These are phyloP conservation scores for Petrea volubilis DNA, from an alignment of 257 asterid genomes.

Conservation along the genomic window DNA sequence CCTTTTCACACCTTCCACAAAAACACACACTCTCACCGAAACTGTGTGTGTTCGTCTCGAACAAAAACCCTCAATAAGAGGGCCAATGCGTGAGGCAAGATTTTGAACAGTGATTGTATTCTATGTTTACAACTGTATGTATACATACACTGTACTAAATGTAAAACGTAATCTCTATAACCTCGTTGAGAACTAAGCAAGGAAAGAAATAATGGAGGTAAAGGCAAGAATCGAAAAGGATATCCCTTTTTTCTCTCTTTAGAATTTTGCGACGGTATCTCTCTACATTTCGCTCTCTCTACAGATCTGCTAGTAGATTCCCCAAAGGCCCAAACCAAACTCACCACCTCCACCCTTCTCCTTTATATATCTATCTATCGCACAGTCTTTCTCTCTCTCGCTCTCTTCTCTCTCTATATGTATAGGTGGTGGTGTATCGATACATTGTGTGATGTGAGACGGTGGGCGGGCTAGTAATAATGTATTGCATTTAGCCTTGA, in stretches of 20 bases:
- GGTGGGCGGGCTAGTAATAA: conserved; percentile 18
- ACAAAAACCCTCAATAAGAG: background rate
- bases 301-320: conserved; percentile 39
- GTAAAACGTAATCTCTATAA: background rate
- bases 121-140: background rate
- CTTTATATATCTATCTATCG: conserved; percentile 1
- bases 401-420: conserved; percentile 10
- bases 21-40: conserved; percentile 14
- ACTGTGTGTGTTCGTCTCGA: background rate
- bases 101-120: conserved; percentile 10
- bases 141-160: background rate
- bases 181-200: conserved; percentile 20
- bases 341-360: conserved; percentile 13
- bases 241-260: conserved; percentile 13
- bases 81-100: conserved; percentile 16
- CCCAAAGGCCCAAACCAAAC: too few species aligned
- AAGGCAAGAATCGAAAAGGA: conserved; percentile 27
- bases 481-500: background rate
- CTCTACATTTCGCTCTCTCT: conserved; percentile 15
- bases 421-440: background rate
- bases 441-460: background rate
- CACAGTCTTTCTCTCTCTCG: background rate
- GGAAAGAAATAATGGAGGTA: conserved; percentile 10
- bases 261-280: conserved; percentile 18
- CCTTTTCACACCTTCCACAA: conserved; percentile 19